Base-by-base conservation (phyloP, 495 filamentous ascomycete genomes). In the Aspergillus sclerotiicarbonarius region DNA sequence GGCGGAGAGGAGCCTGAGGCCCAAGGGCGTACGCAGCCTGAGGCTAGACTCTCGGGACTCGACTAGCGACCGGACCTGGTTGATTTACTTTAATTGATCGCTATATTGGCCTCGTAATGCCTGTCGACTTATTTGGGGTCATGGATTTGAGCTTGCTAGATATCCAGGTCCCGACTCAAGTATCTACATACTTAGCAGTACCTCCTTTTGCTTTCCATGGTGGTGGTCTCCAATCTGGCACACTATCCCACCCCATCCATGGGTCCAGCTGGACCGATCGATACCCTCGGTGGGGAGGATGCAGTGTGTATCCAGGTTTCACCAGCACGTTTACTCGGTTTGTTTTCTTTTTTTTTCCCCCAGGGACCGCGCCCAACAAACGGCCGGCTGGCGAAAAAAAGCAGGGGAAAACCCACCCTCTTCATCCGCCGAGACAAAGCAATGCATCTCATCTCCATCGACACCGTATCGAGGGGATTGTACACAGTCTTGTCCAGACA, bases 1-100 rank as follows among this genome's bases (percentile, higher is more conserved):
- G 54, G 60, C 54, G 60, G 60, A 62, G 59, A 58, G 55, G 30
- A 39, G 51, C 51, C 51, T 45, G 45, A 56, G 45, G 31, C 44
- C 25, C 16, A 13, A 47, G 37, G 16, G 43, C 12, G n/a, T 21
- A 16, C 21, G 48, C 21, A 41, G 54, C 54, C 54, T 57, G 54
- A 57, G 54, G 54, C 54, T 57, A 51, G 47, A 30, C 46, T 32
- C 29, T 30, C 39, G 16, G 21, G 6, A 47, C 20, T 19, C 46
- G 15, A 49, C 10, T 12, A 12, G 21, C 29, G 5, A 16, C 16
- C 16, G 6, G 19, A 18, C 19, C 44, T 21, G 16, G 18, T 49
- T 49, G 21, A 49, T 49, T 49, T 31, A 30, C 46, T 49, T 49
- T 49, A 30, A 49, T 49, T 49, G 29, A 49, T 30, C 20, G 29